A percentile compares a stretch with the other conserved stretches of the same genome.
Conservation (phyloP, 805 yeast species). For the Hanseniaspora lachancei region DNA sequence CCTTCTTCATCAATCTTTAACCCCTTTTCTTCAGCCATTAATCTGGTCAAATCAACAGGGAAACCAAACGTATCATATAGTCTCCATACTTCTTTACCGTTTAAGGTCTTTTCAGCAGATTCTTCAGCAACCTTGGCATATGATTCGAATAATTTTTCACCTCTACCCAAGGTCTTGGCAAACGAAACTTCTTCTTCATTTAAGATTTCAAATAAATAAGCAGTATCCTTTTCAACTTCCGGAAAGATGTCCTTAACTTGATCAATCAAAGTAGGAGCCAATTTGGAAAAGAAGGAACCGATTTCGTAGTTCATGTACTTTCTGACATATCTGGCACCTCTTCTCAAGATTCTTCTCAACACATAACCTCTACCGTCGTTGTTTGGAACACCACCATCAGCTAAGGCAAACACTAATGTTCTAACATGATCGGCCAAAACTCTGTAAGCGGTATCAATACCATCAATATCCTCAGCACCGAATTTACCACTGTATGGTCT, state of each 20-base stretch:
- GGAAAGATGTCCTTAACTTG: conserved; percentile 87
- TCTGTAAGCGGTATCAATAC: conserved; percentile 95
- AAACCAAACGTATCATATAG: conserved; percentile 96
- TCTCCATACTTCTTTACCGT: conserved; percentile 97
- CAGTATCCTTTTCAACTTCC: conserved; percentile 60
- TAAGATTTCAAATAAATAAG: conserved; percentile 73
- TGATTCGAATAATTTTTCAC: conserved; percentile 90
- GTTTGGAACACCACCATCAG: conserved; percentile 99
- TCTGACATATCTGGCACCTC: conserved; percentile 95
- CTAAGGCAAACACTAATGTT: conserved; percentile 87
- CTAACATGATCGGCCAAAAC: conserved; percentile 97
- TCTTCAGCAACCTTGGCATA: conserved; percentile 75
- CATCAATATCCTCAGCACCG: conserved; percentile 84
- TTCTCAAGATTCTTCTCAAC: conserved; percentile 86
- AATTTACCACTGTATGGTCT: conserved; percentile 86
- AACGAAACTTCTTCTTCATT: conserved; percentile 94
- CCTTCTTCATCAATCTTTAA: conserved; percentile 83
- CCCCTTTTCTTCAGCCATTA: conserved; percentile 98
- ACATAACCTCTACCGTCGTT: conserved; percentile 99
- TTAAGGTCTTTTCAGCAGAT: conserved; percentile 58
- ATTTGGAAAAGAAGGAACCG: conserved; percentile 81
- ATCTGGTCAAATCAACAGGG: conserved; percentile 94
- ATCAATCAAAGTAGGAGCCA: conserved; percentile 84
- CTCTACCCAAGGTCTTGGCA: conserved; percentile 91
- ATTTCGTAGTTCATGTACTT: conserved; percentile 92